Conservation (phyloP, 2,329 filamentous ascomycete genomes). For the Biscogniauxia mediterranea region DNA sequence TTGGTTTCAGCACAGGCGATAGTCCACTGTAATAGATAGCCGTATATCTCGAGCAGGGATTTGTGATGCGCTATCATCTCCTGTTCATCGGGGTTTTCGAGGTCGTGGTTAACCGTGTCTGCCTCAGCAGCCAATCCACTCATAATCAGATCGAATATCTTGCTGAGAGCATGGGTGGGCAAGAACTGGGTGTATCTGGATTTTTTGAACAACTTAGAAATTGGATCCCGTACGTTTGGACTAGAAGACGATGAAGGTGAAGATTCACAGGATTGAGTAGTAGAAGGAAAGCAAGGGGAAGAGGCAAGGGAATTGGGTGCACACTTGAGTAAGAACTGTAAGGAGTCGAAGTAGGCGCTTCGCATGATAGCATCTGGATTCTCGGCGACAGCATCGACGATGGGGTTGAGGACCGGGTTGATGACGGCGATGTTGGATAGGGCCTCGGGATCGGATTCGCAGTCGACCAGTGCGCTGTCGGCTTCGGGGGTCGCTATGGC, state of each 20-base stretch:
- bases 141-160: conserved; percentile 86
- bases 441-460: conserved; percentile 86
- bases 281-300: conserved; percentile 23
- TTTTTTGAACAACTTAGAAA: conserved; percentile 61
- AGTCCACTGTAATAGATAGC: conserved; percentile 91
- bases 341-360: conserved; percentile 79
- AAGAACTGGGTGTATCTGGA: conserved; percentile 80
- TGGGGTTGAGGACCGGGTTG: conserved; percentile 84
- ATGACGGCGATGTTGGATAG: conserved; percentile 71
- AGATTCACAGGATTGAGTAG: background rate
- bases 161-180: conserved; percentile 80
- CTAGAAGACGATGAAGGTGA: conserved; percentile 13
- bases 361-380: conserved; percentile 85
- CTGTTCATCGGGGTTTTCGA: conserved; percentile 84
- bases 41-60: conserved; percentile 87
- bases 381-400: conserved; percentile 88
- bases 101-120: conserved; percentile 79
- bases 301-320: conserved; percentile 54
- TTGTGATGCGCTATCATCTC: conserved; percentile 85
- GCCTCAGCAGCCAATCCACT: conserved; percentile 84
- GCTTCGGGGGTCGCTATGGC: conserved; percentile 84
- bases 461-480: conserved; percentile 78
- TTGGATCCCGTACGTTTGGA: conserved; percentile 41
- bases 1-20: conserved; percentile 93
- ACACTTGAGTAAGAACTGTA: conserved; percentile 97